Conservation (phyloP, 345 rosid species). For the Melaleuca alternifolia region DNA sequence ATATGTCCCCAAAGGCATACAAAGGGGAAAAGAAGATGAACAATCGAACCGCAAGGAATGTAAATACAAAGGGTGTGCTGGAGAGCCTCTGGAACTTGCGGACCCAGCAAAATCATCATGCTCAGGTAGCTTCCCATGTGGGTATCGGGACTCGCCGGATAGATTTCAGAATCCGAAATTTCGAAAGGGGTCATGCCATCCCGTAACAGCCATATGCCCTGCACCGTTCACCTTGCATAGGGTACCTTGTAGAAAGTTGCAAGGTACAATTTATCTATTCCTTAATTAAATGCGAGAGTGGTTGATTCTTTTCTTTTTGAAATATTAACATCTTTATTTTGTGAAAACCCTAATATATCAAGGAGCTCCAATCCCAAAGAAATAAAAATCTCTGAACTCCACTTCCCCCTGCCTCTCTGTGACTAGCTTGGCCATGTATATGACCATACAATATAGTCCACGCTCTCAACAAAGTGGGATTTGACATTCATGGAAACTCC, state of each 20-base stretch:
- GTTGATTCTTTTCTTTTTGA: background rate
- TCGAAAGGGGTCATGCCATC: background rate
- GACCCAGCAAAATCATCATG: background rate
- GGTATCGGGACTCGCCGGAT: background rate
- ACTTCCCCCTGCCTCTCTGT: background rate
- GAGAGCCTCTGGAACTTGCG: background rate
- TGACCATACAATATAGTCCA: background rate
- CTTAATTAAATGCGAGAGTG: background rate
- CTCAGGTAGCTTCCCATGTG: background rate
- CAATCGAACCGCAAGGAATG: background rate
- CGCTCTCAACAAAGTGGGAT: background rate
- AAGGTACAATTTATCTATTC: background rate
- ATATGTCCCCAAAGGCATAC: background rate
- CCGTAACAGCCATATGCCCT: background rate
- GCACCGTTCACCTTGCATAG: background rate
- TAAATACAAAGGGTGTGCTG: too few species aligned
- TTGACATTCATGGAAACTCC: background rate
- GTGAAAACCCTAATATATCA: background rate
- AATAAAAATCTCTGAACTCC: background rate
- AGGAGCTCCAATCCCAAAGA: background rate
- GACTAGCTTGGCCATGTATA: background rate
- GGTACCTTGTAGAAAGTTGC: background rate
- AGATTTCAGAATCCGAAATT: background rate
- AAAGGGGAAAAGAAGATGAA: background rate
- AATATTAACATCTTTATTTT: too few species aligned